Percentiles rank a stretch among this genome's conserved stretches.
Conservation (phyloP, 257 asterid genomes). For the Scutellaria baicalensis region DNA sequence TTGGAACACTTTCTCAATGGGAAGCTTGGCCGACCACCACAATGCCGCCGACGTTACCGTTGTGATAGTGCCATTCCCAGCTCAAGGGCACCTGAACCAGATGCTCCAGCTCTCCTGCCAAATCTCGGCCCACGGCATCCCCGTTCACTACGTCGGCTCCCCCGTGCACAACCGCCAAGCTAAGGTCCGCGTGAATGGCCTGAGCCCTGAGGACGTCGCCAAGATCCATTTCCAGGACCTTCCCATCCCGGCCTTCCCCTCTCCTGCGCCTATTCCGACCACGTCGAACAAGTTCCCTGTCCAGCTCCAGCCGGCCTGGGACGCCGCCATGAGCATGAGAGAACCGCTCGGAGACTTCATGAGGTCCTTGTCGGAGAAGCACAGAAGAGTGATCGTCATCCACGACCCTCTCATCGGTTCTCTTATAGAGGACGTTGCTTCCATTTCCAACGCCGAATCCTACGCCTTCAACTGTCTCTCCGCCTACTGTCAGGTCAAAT, state of each 20-base stretch:
- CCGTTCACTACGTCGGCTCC: conserved; percentile 29
- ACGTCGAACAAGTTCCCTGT: conserved; percentile 20
- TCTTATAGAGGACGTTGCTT: conserved; percentile 22
- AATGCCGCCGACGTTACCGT: neutral
- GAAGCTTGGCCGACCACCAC: neutral
- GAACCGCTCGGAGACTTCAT: conserved; percentile 16
- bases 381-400: conserved; percentile 22
- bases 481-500: conserved; percentile 10
- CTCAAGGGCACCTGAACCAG: conserved; percentile 36
- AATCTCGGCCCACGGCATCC: conserved; percentile 19
- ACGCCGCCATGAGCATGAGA: conserved; percentile 26
- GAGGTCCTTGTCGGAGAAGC: neutral
- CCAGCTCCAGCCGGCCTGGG: conserved; percentile 37
- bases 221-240: conserved; percentile 31
- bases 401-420: conserved; percentile 33
- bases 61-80: conserved; percentile 27
- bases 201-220: conserved; percentile 21
- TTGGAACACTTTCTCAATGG: neutral
- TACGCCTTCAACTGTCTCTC: conserved; percentile 33
- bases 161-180: conserved; percentile 42
- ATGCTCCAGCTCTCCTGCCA: conserved; percentile 32
- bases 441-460: conserved; percentile 30
- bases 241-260: conserved; percentile 8
- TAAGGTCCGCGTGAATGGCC: conserved; percentile 21
- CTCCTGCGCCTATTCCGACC: conserved; percentile 20